Percentiles rank a stretch among this genome's conserved stretches.
These are phyloP conservation scores for Sanghuangporus weigelae DNA, from an alignment of 1,284 basidiomycete genomes.

Conservation along the genomic window DNA sequence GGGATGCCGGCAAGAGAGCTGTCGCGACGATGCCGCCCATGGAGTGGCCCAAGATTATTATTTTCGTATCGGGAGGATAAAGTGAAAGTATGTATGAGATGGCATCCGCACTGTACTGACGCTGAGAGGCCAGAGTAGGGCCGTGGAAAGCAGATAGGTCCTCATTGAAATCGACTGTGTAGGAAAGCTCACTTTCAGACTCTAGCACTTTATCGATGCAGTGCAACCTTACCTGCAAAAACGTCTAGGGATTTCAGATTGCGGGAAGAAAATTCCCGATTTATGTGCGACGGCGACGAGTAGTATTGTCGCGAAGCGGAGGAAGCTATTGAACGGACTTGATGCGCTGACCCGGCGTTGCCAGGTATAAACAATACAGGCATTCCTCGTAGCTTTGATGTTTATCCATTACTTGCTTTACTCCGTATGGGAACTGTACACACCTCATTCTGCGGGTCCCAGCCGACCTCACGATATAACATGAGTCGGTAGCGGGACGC, in stretches of 20 bases:
- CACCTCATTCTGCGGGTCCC: conserved; percentile 63
- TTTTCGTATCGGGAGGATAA: conserved; percentile 59
- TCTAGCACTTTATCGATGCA: not conserved
- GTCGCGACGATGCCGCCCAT: conserved; percentile 98
- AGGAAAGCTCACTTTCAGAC: not conserved
- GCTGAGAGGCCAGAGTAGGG: conserved; percentile 81
- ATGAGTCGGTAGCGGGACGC: conserved; percentile 77
- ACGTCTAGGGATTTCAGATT: conserved; percentile 67
- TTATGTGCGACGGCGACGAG: conserved; percentile 44
- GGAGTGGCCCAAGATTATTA: conserved; percentile 88
- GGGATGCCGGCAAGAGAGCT: conserved; percentile 53
- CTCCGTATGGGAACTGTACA: conserved; percentile 20
- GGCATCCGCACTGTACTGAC: conserved; percentile 67
- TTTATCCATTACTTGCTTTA: not conserved
- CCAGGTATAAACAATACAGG: conserved; percentile 97
- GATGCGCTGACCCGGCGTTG: conserved; percentile 92
- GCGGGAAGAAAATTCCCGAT: conserved; percentile 44
- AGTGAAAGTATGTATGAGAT: conserved; percentile 74
- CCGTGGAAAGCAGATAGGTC: conserved; percentile 96
- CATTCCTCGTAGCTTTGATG: conserved; percentile 44
- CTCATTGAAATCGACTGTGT: conserved; percentile 91
- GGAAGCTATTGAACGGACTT: conserved; percentile 92
- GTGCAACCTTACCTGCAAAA: conserved; percentile 60
- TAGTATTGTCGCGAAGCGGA: conserved; percentile 82
- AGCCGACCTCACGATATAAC: conserved; percentile 88